Conservation (phyloP, 495 filamentous ascomycete genomes). For the Aspergillus baeticus region DNA sequence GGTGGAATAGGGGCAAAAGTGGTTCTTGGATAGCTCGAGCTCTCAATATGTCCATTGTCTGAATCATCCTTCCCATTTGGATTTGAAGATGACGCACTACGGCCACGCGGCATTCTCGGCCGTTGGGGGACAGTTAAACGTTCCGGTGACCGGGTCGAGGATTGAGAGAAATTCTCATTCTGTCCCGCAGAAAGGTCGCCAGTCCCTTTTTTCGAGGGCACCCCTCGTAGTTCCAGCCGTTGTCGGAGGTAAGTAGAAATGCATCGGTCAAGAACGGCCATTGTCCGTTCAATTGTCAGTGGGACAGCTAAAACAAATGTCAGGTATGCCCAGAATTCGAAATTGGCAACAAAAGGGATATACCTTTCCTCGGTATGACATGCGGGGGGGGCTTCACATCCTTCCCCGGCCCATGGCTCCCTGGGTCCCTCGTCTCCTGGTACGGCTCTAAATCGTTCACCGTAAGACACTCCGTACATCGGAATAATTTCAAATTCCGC, state of each 20-base stretch:
- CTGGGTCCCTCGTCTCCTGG: slow-evolving; percentile 22
- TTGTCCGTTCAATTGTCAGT: slow-evolving; percentile 49
- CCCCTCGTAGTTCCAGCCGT: slow-evolving; percentile 23
- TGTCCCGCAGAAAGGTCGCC: slow-evolving; percentile 15
- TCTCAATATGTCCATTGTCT: slow-evolving; percentile 1
- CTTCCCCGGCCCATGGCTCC: slow-evolving; percentile 16
- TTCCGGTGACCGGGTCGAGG: slow-evolving; percentile 8
- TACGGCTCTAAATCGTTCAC: slow-evolving; percentile 75
- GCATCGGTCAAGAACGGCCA: slow-evolving; percentile 52
- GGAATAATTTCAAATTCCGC: slow-evolving; percentile 68
- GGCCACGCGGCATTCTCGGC: slow-evolving; percentile 23
- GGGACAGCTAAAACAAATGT: slow-evolving; percentile 26
- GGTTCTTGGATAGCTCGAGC: slow-evolving; percentile 11
- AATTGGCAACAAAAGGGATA: background rate
- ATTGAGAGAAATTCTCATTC: slow-evolving; percentile 13
- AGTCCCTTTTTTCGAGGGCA: slow-evolving; percentile 15
- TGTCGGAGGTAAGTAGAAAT: slow-evolving; percentile 50
- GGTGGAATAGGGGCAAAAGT: slow-evolving; percentile 15
- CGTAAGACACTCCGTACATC: slow-evolving; percentile 83
- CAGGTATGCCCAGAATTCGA: slow-evolving; percentile 1
- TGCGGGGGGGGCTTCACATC: slow-evolving; percentile 11
- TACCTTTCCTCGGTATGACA: slow-evolving; percentile 27
- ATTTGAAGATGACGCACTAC: slow-evolving; percentile 33
- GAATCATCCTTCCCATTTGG: slow-evolving; percentile 15
- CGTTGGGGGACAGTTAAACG: slow-evolving; percentile 22